Evolutionary conservation across 805 yeast species (phyloP).

Genomic region (Cyberlindnera euphorbiiphila): DNA sequence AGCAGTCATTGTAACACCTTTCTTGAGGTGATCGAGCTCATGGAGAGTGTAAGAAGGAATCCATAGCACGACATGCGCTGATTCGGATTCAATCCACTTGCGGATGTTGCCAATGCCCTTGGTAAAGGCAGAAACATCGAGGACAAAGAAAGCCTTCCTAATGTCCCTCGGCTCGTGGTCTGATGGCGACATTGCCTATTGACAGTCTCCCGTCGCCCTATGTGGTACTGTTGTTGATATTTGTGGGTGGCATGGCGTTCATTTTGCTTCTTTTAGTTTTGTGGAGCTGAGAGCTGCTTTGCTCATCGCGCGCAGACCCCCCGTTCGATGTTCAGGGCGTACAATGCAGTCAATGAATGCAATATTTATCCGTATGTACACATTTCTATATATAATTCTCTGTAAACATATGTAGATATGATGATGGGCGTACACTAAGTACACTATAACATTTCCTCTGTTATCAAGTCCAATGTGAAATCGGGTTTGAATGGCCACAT

Average conservation of each 20-base stretch:
- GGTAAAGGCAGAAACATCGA: constrained; percentile 66
- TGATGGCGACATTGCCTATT: constrained; percentile 2
- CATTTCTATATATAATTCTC: no score
- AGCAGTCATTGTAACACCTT: constrained; percentile 51
- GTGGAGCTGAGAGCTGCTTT: no score
- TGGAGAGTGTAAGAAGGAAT: constrained; percentile 56
- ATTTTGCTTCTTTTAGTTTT: no score
- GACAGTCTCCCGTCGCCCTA: no score
- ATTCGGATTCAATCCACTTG: constrained; percentile 47
- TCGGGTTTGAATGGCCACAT: constrained; percentile 88
- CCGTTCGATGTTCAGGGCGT: no score
- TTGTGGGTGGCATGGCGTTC: no score
- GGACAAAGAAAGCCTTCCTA: constrained; percentile 37
- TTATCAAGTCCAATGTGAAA: constrained; percentile 32
- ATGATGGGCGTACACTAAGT: no score
- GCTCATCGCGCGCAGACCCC: no score
- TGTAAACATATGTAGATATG: no score
- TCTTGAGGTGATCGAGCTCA: constrained; percentile 56
- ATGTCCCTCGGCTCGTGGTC: not conserved
- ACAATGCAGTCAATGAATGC: not conserved
- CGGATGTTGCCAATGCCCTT: constrained; percentile 67
- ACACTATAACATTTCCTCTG: constrained; percentile 3
- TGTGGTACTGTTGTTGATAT: no score
- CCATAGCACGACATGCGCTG: constrained; percentile 37
- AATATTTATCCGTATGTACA: constrained; percentile 1